These are phyloP conservation scores for Phytophthora melonis DNA, from an alignment of 352 stramenopile genomes.

Conservation along the genomic window DNA sequence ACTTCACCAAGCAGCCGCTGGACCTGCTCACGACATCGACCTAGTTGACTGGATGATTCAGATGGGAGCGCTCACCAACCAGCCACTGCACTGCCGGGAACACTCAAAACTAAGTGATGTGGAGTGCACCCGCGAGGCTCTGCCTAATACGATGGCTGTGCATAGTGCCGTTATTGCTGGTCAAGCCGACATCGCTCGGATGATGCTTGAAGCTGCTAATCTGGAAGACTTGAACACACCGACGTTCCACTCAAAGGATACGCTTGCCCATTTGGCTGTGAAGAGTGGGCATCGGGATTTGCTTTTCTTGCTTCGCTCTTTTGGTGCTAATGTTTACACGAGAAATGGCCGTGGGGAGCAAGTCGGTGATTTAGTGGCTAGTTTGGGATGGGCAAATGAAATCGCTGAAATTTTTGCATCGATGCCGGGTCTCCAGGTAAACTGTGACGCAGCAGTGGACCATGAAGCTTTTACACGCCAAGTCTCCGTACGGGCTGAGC, in stretches of 20 bases:
- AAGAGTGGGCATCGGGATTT: conserved; percentile 28
- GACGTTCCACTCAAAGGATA: conserved; percentile 39
- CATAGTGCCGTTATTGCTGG: conserved; percentile 36
- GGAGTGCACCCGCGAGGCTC: neutral
- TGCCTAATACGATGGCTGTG: conserved; percentile 32
- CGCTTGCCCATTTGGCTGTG: conserved; percentile 37
- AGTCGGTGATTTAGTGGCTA: conserved; percentile 20
- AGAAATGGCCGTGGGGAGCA: conserved; percentile 22
- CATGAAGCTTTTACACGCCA: neutral
- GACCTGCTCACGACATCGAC: conserved; percentile 25
- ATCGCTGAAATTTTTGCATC: conserved; percentile 8
- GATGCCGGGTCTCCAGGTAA: no score
- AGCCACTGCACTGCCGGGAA: conserved; percentile 23
- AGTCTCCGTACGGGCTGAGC: conserved; percentile 1
- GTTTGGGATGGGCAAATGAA: conserved; percentile 1
- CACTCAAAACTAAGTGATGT: neutral
- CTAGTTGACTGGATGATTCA: conserved; percentile 55
- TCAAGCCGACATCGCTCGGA: conserved; percentile 29
- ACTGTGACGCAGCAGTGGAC: no score
- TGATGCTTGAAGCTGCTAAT: conserved; percentile 41
- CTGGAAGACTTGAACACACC: conserved; percentile 38
- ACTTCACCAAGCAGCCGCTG: conserved; percentile 26
- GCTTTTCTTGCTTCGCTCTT: conserved; percentile 15
- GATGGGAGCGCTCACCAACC: conserved; percentile 27
- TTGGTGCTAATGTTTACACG: conserved; percentile 29